A percentile compares a stretch with the other conserved stretches of the same genome.
Conservation (phyloP, 345 rosid genomes). For the Lagerstroemia speciosa region DNA sequence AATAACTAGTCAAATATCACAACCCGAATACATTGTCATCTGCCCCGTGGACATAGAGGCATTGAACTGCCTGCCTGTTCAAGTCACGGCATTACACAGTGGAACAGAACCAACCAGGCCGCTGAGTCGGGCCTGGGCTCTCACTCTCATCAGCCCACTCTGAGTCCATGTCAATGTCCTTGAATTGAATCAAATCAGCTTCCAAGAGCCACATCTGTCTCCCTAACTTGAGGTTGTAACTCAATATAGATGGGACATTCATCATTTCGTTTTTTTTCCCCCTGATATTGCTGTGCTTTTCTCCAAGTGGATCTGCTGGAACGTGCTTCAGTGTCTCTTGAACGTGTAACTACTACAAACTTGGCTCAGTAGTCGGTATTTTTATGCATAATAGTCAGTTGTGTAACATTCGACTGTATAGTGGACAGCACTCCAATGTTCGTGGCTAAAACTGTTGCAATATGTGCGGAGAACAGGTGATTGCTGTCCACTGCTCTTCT, state of each 20-base stretch:
- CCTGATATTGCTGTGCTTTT: constrained; percentile 80
- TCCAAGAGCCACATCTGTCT: constrained; percentile 49
- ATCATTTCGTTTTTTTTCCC: constrained; percentile 62
- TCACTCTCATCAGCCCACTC: constrained; percentile 91
- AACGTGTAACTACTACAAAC: constrained; percentile 72
- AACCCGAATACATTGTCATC: constrained; percentile 61
- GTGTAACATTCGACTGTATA: no score
- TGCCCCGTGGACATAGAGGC: constrained; percentile 51
- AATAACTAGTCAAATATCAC: constrained; percentile 18
- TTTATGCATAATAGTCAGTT: no score
- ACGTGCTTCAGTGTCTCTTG: constrained; percentile 66
- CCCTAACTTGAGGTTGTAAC: constrained; percentile 66
- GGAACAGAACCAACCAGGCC: constrained; percentile 82
- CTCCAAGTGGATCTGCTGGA: constrained; percentile 78
- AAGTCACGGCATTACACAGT: constrained; percentile 67
- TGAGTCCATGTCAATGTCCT: constrained; percentile 85
- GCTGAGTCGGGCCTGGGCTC: constrained; percentile 58
- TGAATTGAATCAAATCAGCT: constrained; percentile 49
- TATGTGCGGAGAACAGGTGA: no score
- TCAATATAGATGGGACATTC: constrained; percentile 52
- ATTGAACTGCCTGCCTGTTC: constrained; percentile 70
- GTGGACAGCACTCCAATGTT: no score
- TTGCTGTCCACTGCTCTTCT: no score
- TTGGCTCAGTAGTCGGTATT: constrained; percentile 34
- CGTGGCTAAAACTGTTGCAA: no score